phyloP scores from a whole-genome alignment of 2,329 filamentous ascomycete species.

The Fusarium nygamai region DNA sequence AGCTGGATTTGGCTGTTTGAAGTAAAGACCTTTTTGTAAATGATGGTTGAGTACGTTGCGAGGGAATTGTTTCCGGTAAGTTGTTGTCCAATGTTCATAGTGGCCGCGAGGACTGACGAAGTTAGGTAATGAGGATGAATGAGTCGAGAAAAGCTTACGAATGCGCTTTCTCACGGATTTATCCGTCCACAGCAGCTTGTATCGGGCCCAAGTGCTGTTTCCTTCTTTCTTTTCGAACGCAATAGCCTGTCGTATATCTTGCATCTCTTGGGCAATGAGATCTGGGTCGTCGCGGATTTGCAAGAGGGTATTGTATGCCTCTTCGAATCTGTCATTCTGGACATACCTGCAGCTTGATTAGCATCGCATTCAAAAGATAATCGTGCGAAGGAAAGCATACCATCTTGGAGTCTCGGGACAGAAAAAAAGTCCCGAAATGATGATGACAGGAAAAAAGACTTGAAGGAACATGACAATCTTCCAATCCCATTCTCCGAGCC shows the following conservation, averaged over 20 bases:
- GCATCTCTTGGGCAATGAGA: neutral
- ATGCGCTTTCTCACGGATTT: slow-evolving; percentile 4
- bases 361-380: slow-evolving; percentile 51
- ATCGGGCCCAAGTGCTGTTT: neutral
- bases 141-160: neutral
- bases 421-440: slow-evolving; percentile 70
- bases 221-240: neutral
- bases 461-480: slow-evolving; percentile 77
- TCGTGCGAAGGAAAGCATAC: slow-evolving; percentile 48
- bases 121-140: slow-evolving; percentile 51
- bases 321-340: slow-evolving; percentile 53
- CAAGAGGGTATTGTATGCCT: neutral
- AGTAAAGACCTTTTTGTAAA: slow-evolving; percentile 75
- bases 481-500: slow-evolving; percentile 76
- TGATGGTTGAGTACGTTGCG: slow-evolving; percentile 75
- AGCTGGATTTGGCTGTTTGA: slow-evolving; percentile 68
- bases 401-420: slow-evolving; percentile 75
- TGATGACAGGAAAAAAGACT: slow-evolving; percentile 69
- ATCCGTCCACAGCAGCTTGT: slow-evolving; percentile 2
- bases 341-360: neutral
- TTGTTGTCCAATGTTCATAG: slow-evolving; percentile 76
- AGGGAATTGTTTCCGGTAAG: slow-evolving; percentile 76
- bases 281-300: neutral
- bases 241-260: slow-evolving; percentile 1
- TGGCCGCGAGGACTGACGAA: slow-evolving; percentile 69